phyloP scores from a whole-genome alignment of 1,284 basidiomycete species.

The Pascua sp. region DNA sequence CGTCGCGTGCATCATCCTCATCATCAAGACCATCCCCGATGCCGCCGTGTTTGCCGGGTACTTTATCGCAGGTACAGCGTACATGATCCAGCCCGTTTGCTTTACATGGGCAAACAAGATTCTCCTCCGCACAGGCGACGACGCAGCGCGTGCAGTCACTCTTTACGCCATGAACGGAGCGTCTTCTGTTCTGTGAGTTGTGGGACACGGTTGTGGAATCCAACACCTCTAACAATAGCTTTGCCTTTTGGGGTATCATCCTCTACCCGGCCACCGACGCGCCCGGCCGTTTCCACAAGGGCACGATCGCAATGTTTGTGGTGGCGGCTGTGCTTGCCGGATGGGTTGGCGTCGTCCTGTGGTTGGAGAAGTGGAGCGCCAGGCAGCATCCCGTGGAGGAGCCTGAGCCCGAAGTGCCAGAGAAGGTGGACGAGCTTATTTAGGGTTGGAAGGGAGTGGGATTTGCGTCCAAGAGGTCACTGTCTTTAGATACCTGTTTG shows the following conservation, averaged over 20 bases:
- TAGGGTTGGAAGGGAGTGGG: too few relatives aligned
- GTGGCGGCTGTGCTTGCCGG: constrained; percentile 67
- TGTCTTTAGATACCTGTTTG: too few relatives aligned
- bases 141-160: constrained; percentile 14
- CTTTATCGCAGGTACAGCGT: constrained; percentile 10
- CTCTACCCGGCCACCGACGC: constrained; percentile 13
- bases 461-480: too few relatives aligned
- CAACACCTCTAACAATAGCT: background rate
- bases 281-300: constrained; percentile 25
- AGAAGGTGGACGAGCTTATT: too few relatives aligned
- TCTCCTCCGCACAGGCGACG: constrained; percentile 9
- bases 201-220: too few relatives aligned
- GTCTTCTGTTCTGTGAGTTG: constrained; percentile 1
- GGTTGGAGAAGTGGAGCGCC: background rate
- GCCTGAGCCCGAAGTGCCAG: too few relatives aligned
- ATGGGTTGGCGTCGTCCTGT: constrained; percentile 1
- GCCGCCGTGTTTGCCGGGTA: constrained; percentile 2
- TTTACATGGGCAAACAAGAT: constrained; percentile 19
- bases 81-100: constrained; percentile 15
- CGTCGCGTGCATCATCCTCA: constrained; percentile 2
- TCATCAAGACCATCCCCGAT: background rate
- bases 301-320: constrained; percentile 69
- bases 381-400: too few relatives aligned
- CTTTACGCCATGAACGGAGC: constrained; percentile 18
- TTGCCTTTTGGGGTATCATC: constrained; percentile 11